A percentile compares a stretch with the other conserved stretches of the same genome.
phyloP scores from a whole-genome alignment of 1,139 yeast species.

The Trichomonascaceae sp. region DNA sequence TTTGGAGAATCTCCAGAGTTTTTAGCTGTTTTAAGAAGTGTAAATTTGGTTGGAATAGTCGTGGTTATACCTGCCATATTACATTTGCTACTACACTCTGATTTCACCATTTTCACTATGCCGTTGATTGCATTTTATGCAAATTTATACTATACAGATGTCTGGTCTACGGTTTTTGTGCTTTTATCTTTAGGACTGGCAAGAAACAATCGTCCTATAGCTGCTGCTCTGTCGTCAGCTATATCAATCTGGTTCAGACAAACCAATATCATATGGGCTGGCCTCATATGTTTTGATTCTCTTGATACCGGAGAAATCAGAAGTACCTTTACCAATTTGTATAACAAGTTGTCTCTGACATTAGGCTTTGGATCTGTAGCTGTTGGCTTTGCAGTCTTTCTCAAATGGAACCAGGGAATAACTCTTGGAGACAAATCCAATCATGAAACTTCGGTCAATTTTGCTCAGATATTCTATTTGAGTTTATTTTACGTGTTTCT shows the following conservation, averaged over 20 bases:
- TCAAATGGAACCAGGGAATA: slow-evolving; percentile 64
- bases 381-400: slow-evolving; percentile 47
- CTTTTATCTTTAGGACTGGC: slow-evolving; percentile 44
- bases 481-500: slow-evolving; percentile 54
- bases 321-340: not conserved
- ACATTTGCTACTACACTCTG: slow-evolving; percentile 14
- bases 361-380: slow-evolving; percentile 54
- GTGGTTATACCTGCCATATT: slow-evolving; percentile 45
- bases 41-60: slow-evolving; percentile 42
- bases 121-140: slow-evolving; percentile 73
- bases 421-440: slow-evolving; percentile 86
- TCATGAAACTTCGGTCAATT: slow-evolving; percentile 64
- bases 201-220: slow-evolving; percentile 2
- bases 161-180: slow-evolving; percentile 78
- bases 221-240: slow-evolving; percentile 22
- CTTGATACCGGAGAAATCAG: slow-evolving; percentile 11
- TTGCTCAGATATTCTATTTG: slow-evolving; percentile 80
- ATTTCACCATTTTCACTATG: slow-evolving; percentile 42
- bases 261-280: slow-evolving; percentile 85
- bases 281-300: slow-evolving; percentile 40
- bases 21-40: slow-evolving; percentile 19
- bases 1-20: slow-evolving; percentile 10
- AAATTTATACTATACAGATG: slow-evolving; percentile 82
- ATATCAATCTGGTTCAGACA: slow-evolving; percentile 64
- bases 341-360: slow-evolving; percentile 17